Evolutionary conservation across 176 grass and related monocot genomes (phyloP).

Genomic region (Aegilops umbellulata): DNA sequence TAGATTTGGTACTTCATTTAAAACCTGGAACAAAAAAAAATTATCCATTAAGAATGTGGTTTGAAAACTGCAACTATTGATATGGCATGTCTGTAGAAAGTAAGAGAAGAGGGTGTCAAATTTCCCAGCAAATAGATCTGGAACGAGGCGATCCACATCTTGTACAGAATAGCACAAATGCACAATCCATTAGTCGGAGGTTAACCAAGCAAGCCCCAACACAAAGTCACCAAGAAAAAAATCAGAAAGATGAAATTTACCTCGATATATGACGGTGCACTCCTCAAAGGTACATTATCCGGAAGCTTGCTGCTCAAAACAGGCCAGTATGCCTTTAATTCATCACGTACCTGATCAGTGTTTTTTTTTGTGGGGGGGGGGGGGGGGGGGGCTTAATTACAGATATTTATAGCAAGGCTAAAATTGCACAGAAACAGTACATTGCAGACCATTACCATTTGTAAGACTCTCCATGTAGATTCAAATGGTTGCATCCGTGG

Average conservation of each 20-base stretch:
- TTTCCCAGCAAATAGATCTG: neutral
- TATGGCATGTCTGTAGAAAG: neutral
- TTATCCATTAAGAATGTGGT: constrained; percentile 2
- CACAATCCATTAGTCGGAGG: constrained; percentile 7
- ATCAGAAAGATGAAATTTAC: constrained; percentile 42
- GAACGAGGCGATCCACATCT: neutral
- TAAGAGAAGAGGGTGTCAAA: neutral
- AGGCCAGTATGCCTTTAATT: constrained; percentile 88
- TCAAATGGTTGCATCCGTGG: constrained; percentile 54
- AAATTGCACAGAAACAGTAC: constrained; percentile 30
- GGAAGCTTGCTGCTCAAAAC: constrained; percentile 61
- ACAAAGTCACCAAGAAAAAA: constrained; percentile 25
- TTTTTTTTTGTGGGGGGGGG: too few relatives aligned
- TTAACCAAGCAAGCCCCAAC: constrained; percentile 4
- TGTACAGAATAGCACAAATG: constrained; percentile 15
- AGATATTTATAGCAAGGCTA: constrained; percentile 8
- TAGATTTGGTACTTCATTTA: constrained; percentile 10
- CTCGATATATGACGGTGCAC: constrained; percentile 37
- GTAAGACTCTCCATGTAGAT: constrained; percentile 84
- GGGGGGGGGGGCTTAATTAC: neutral
- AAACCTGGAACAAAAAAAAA: constrained; percentile 7
- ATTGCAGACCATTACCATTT: constrained; percentile 55
- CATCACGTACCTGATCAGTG: constrained; percentile 70
- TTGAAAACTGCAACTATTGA: constrained; percentile 16
- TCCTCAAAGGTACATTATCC: constrained; percentile 46